Conservation (phyloP, 2,329 filamentous ascomycete genomes). For the Ploettnerulaceae sp. region DNA sequence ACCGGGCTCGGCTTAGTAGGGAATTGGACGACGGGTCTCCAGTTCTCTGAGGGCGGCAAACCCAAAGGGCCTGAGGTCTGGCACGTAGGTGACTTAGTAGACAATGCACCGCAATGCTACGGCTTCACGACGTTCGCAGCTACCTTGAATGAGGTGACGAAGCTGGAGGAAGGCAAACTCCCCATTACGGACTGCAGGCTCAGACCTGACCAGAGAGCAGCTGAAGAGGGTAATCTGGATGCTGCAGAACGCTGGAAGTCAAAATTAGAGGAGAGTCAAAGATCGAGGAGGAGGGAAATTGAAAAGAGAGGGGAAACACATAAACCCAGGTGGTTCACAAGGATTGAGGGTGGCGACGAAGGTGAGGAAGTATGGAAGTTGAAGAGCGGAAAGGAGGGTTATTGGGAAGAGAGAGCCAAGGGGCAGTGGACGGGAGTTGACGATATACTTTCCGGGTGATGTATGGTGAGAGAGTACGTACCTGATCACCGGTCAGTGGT, state of each 20-base stretch:
- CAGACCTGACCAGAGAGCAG: conserved; percentile 79
- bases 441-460: conserved; percentile 41
- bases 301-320: conserved; percentile 71
- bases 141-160: conserved; percentile 79
- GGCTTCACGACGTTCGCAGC: conserved; percentile 86
- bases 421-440: conserved; percentile 59
- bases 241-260: conserved; percentile 79
- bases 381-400: conserved; percentile 77
- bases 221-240: conserved; percentile 78
- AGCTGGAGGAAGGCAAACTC: conserved; percentile 67
- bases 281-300: conserved; percentile 65
- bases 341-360: conserved; percentile 52
- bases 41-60: conserved; percentile 59
- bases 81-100: conserved; percentile 71
- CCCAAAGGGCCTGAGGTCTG: conserved; percentile 66
- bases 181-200: conserved; percentile 79
- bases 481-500: no score
- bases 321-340: conserved; percentile 79
- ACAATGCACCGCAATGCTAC: conserved; percentile 74
- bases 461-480: not conserved
- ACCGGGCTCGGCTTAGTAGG: conserved; percentile 67
- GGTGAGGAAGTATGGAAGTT: conserved; percentile 69
- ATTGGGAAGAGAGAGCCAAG: conserved; percentile 80
- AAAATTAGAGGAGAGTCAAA: conserved; percentile 78
- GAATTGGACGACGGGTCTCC: conserved; percentile 77